phyloP scores from a whole-genome alignment of 2,329 filamentous ascomycete genomes.

The Lizonia empirigonia region DNA sequence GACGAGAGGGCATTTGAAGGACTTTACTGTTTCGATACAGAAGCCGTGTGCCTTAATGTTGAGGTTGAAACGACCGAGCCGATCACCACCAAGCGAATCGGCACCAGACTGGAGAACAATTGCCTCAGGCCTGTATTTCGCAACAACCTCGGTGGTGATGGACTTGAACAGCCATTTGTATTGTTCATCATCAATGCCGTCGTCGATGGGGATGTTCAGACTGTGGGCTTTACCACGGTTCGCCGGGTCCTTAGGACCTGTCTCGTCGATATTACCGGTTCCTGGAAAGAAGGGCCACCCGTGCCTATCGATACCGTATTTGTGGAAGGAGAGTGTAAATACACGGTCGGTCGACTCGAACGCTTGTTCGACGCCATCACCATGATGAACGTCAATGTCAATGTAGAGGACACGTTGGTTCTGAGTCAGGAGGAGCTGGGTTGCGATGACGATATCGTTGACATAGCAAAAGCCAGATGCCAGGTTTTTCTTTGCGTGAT shows the following conservation, averaged over 20 bases:
- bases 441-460: slow-evolving; percentile 95
- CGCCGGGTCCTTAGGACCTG: slow-evolving; percentile 78
- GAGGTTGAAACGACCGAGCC: slow-evolving; percentile 93
- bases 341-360: slow-evolving; percentile 89
- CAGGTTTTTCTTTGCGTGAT: slow-evolving; percentile 94
- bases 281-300: slow-evolving; percentile 78
- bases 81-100: slow-evolving; percentile 90
- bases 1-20: slow-evolving; percentile 77
- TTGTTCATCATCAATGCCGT: slow-evolving; percentile 89
- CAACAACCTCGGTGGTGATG: slow-evolving; percentile 77
- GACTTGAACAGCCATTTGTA: slow-evolving; percentile 85
- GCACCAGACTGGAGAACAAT: slow-evolving; percentile 96
- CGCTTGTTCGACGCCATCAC: slow-evolving; percentile 88
- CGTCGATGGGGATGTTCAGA: slow-evolving; percentile 86
- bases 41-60: slow-evolving; percentile 93
- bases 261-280: slow-evolving; percentile 84
- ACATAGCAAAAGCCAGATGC: slow-evolving; percentile 98
- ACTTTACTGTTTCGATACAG: slow-evolving; percentile 89
- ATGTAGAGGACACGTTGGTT: slow-evolving; percentile 90
- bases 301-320: slow-evolving; percentile 74
- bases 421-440: slow-evolving; percentile 82
- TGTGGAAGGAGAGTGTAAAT: slow-evolving; percentile 94
- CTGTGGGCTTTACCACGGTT: slow-evolving; percentile 89
- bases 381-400: slow-evolving; percentile 91
- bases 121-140: slow-evolving; percentile 83